A percentile compares a stretch with the other conserved stretches of the same genome.
Evolutionary conservation across 2,329 filamentous ascomycete genomes (phyloP).

Genomic region (Trichoderma hamatum): DNA sequence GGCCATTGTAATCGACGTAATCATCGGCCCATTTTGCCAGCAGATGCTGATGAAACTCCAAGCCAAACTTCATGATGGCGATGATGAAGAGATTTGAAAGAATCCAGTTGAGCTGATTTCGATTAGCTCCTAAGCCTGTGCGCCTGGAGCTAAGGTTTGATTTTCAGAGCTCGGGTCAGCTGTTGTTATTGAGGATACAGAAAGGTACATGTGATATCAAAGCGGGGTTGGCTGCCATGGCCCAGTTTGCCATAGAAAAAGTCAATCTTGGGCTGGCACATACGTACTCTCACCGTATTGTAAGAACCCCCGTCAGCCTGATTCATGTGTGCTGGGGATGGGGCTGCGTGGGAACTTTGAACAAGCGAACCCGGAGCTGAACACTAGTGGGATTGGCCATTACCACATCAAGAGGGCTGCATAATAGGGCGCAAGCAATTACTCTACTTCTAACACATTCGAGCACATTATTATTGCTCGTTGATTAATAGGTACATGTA

Average conservation of each 20-base stretch:
- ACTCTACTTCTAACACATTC: no score
- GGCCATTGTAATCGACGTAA: conserved; percentile 37
- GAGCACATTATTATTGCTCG: no score
- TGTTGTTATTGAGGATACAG: background rate
- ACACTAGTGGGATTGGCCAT: background rate
- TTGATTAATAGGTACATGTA: no score
- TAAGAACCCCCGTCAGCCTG: background rate
- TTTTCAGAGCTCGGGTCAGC: background rate
- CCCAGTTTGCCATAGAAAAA: background rate
- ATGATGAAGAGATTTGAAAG: background rate
- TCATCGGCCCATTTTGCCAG: conserved; percentile 36
- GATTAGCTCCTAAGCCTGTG: background rate
- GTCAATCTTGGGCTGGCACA: background rate
- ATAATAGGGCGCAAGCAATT: no score
- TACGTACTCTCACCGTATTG: background rate
- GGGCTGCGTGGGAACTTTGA: conserved; percentile 32
- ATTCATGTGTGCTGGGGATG: no score
- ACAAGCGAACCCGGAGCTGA: background rate
- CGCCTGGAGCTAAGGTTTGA: background rate
- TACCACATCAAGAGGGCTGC: no score
- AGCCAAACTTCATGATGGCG: background rate
- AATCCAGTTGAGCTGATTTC: background rate
- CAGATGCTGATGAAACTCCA: conserved; percentile 33
- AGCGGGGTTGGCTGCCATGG: background rate
- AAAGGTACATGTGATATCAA: background rate